A percentile compares a stretch with the other conserved stretches of the same genome.
phyloP scores from a whole-genome alignment of 139 green algal genomes.

The Coelastrella sp. region DNA sequence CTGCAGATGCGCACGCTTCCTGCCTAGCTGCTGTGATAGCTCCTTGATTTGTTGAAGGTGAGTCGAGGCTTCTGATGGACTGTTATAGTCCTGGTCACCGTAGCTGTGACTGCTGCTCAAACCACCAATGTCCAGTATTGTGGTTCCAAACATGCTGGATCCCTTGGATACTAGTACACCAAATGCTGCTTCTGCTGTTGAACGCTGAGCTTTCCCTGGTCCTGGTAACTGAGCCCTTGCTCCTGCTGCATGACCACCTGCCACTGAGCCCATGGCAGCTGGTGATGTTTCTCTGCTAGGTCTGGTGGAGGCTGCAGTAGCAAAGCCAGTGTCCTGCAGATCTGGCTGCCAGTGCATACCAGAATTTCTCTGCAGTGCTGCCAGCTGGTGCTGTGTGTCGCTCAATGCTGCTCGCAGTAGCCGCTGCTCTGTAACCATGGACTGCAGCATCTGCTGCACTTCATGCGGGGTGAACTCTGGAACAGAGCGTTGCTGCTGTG shows the following conservation, averaged over 20 bases:
- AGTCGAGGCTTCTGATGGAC: background rate
- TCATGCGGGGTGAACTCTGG: background rate
- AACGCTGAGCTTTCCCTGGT: too few species aligned
- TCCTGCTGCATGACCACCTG: background rate
- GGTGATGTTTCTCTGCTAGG: background rate
- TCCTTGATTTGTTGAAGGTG: too few species aligned
- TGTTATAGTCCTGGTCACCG: background rate
- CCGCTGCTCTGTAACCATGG: background rate
- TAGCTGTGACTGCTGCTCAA: constrained; percentile 8
- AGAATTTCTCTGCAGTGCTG: background rate
- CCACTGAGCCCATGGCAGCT: background rate
- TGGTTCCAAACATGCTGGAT: constrained; percentile 21
- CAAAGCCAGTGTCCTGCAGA: too few species aligned
- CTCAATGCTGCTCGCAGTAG: background rate
- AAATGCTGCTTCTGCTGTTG: background rate
- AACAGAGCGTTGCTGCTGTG: background rate
- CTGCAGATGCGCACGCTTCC: constrained; percentile 19
- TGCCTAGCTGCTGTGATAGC: constrained; percentile 19
- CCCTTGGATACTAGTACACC: background rate
- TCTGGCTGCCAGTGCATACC: background rate
- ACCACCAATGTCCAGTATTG: background rate
- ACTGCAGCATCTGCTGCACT: background rate
- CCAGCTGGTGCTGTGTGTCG: background rate
- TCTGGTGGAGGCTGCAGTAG: background rate
- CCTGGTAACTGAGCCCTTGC: too few species aligned